Evolutionary conservation across 805 yeast species (phyloP).

Genomic region (Saccharomyces eubayanus): DNA sequence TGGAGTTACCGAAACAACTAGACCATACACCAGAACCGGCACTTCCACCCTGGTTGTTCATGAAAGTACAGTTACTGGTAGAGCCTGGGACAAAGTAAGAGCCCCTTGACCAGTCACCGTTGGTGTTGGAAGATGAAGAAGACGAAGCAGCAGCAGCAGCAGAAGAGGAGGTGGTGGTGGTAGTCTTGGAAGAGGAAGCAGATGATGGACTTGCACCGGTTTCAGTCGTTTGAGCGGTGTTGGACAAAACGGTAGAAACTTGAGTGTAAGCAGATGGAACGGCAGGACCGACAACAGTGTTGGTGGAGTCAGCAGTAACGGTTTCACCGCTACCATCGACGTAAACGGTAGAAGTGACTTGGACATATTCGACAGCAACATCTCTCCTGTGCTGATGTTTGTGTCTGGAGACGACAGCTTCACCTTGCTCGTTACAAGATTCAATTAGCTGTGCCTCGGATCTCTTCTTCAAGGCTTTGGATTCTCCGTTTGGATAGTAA

Average conservation of each 20-base stretch:
- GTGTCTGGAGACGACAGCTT: slow-evolving; percentile 16
- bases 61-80: slow-evolving; percentile 64
- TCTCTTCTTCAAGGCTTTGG: slow-evolving; percentile 39
- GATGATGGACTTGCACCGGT: slow-evolving; percentile 16
- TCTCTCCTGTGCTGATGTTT: slow-evolving; percentile 51
- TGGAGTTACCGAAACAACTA: slow-evolving; percentile 79
- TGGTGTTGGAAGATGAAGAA: slow-evolving; percentile 32
- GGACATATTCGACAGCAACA: slow-evolving; percentile 52
- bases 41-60: slow-evolving; percentile 83
- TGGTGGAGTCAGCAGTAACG: slow-evolving; percentile 23
- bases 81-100: slow-evolving; percentile 72
- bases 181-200: slow-evolving; percentile 23
- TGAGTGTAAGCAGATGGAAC: slow-evolving; percentile 16
- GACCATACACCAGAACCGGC: slow-evolving; percentile 85
- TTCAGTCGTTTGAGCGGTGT: slow-evolving; percentile 13
- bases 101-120: slow-evolving; percentile 63
- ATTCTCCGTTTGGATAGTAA: slow-evolving; percentile 55
- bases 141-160: slow-evolving; percentile 31
- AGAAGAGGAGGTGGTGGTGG: slow-evolving; percentile 26
- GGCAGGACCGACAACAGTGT: slow-evolving; percentile 13
- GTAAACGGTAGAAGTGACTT: slow-evolving; percentile 71
- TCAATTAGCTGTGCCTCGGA: slow-evolving; percentile 27
- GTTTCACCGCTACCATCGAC: slow-evolving; percentile 50
- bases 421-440: background rate
- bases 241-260: slow-evolving; percentile 15